phyloP scores from a whole-genome alignment of 2,329 filamentous ascomycete species.

The Fusarium piperis region DNA sequence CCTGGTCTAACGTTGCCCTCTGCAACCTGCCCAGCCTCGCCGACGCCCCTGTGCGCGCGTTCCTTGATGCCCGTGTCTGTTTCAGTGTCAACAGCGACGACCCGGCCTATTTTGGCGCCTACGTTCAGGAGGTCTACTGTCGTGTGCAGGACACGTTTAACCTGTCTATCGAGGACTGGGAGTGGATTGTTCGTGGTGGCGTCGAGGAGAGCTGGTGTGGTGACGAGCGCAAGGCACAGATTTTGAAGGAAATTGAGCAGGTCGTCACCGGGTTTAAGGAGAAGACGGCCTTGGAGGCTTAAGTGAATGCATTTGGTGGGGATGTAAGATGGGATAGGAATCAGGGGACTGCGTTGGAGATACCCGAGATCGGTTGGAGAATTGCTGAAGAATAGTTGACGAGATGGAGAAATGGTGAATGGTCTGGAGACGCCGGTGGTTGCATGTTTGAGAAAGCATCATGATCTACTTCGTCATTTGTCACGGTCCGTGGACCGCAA shows the following conservation, averaged over 20 bases:
- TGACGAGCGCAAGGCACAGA: constrained; percentile 67
- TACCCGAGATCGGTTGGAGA: constrained; percentile 11
- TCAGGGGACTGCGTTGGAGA: neutral
- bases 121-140: constrained; percentile 77
- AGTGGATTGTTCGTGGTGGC: constrained; percentile 66
- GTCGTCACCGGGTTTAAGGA: constrained; percentile 34
- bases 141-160: constrained; percentile 78
- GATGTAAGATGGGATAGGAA: neutral
- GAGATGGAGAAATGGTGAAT: neutral
- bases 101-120: constrained; percentile 79
- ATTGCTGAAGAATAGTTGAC: neutral
- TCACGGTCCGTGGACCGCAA: constrained; percentile 1
- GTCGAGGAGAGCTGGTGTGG: constrained; percentile 77
- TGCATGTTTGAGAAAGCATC: neutral
- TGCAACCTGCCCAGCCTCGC: constrained; percentile 39
- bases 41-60: constrained; percentile 66
- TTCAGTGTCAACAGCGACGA: constrained; percentile 82
- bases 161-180: constrained; percentile 73
- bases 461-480: constrained; percentile 15
- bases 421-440: neutral
- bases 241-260: constrained; percentile 58
- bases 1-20: constrained; percentile 72
- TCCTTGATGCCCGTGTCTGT: constrained; percentile 70
- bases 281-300: constrained; percentile 4
- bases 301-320: neutral